Percentiles rank a stretch among this genome's conserved stretches.
phyloP scores from a whole-genome alignment of 202 grass and related monocot species.

The Zoysia matrella region DNA sequence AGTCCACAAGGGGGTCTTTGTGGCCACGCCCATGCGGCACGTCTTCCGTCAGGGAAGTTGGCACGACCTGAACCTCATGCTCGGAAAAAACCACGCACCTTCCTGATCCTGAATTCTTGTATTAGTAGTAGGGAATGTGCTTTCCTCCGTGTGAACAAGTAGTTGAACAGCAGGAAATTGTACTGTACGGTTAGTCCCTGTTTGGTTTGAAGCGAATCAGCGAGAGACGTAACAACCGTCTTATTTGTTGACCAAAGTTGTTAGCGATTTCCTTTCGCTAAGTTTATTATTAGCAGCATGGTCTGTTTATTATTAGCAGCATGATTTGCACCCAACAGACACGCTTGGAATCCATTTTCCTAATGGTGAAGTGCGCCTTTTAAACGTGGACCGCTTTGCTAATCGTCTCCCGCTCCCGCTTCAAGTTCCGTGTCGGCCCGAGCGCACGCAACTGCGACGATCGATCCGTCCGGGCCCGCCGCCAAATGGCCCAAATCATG shows the following conservation, averaged over 20 bases:
- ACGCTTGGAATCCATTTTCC: not conserved
- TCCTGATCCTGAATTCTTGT: not conserved
- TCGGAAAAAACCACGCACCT: not conserved
- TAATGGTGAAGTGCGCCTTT: not conserved
- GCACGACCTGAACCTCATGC: not conserved
- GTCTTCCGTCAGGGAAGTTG: not conserved
- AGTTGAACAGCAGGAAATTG: not conserved
- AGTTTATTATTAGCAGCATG: not conserved
- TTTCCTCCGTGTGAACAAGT: not conserved
- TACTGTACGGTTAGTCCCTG: not conserved
- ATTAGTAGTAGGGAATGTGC: too few relatives aligned
- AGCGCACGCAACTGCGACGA: constrained; percentile 27
- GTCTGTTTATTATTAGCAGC: too few relatives aligned
- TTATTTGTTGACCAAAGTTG: not conserved
- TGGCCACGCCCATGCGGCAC: constrained; percentile 5
- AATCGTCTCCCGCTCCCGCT: not conserved
- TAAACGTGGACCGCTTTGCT: not conserved
- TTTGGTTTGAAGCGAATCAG: not conserved
- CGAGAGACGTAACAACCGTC: not conserved
- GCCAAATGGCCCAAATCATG: constrained; percentile 10
- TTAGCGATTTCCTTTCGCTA: not conserved
- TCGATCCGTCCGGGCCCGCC: not conserved
- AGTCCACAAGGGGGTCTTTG: not conserved
- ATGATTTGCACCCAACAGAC: not conserved
- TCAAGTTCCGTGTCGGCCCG: not conserved